Percentiles rank a stretch among this genome's conserved stretches.
phyloP scores from a whole-genome alignment of 2,329 filamentous ascomycete genomes.

The Hymenoscyphus repandus region DNA sequence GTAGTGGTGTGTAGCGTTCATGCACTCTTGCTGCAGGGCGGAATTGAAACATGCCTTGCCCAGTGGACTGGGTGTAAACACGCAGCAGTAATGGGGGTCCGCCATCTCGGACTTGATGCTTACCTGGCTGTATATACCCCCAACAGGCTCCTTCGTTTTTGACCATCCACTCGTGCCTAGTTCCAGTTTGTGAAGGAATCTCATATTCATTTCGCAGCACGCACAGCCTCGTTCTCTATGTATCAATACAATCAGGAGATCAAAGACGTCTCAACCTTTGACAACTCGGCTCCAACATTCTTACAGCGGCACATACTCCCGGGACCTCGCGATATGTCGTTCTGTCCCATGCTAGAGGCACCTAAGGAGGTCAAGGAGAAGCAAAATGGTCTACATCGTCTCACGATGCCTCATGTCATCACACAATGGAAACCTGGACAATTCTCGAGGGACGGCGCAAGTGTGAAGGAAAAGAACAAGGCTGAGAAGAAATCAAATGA shows the following conservation, averaged over 20 bases:
- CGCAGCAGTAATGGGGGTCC: background rate
- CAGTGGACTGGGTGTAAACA: background rate
- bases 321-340: background rate
- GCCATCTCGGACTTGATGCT: background rate
- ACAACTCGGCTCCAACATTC: background rate
- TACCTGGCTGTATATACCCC: constrained; percentile 3
- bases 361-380: background rate
- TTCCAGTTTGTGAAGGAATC: constrained; percentile 1
- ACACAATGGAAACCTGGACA: constrained; percentile 11
- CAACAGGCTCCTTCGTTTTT: constrained; percentile 1
- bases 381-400: background rate
- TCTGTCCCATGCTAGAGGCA: constrained; percentile 1
- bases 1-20: background rate
- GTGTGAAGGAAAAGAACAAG: constrained; percentile 1
- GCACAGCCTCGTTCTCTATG: background rate
- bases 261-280: background rate
- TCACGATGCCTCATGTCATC: constrained; percentile 8
- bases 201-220: background rate
- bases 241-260: background rate
- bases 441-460: constrained; percentile 1
- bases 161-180: background rate
- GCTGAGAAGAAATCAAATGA: constrained; percentile 6
- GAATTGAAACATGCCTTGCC: constrained; percentile 1
- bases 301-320: background rate
- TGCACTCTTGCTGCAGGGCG: constrained; percentile 1